Evolutionary conservation across 495 filamentous ascomycete genomes (phyloP).

Genomic region (Penicillium cosmopolitanum): DNA sequence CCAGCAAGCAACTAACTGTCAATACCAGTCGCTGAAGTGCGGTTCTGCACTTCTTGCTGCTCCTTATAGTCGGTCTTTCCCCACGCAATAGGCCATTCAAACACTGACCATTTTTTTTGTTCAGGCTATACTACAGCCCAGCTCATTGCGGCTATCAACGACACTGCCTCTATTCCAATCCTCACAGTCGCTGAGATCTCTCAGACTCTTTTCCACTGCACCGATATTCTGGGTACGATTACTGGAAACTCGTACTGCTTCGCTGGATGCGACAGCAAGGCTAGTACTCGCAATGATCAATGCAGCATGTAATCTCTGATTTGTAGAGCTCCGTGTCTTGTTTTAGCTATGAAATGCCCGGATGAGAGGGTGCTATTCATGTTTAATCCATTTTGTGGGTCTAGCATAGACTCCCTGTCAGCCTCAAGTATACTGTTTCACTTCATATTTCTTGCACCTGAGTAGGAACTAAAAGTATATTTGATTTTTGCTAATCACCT

Average conservation of each 20-base stretch:
- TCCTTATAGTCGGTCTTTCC: slow-evolving; percentile 16
- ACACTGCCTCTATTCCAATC: slow-evolving; percentile 23
- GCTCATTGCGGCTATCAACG: slow-evolving; percentile 23
- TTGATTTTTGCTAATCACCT: background rate
- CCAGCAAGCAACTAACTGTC: slow-evolving; percentile 25
- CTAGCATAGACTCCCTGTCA: background rate
- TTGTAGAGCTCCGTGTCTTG: background rate
- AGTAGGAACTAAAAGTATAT: background rate
- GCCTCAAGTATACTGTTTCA: background rate
- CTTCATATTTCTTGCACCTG: background rate
- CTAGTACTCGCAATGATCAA: slow-evolving; percentile 22
- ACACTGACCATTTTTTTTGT: background rate
- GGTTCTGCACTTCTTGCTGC: slow-evolving; percentile 23
- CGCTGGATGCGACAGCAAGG: slow-evolving; percentile 27
- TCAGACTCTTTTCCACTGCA: slow-evolving; percentile 27
- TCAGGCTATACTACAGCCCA: slow-evolving; percentile 22
- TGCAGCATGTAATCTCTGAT: slow-evolving; percentile 20
- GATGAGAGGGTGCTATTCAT: background rate
- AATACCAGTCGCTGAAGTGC: slow-evolving; percentile 26
- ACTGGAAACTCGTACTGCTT: slow-evolving; percentile 30
- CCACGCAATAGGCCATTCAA: background rate
- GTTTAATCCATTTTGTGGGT: background rate
- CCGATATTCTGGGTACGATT: slow-evolving; percentile 24
- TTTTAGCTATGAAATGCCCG: background rate
- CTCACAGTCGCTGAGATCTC: slow-evolving; percentile 17